Evolutionary conservation across 2,329 filamentous ascomycete species (phyloP).

Genomic region (Aspergillus flavus): DNA sequence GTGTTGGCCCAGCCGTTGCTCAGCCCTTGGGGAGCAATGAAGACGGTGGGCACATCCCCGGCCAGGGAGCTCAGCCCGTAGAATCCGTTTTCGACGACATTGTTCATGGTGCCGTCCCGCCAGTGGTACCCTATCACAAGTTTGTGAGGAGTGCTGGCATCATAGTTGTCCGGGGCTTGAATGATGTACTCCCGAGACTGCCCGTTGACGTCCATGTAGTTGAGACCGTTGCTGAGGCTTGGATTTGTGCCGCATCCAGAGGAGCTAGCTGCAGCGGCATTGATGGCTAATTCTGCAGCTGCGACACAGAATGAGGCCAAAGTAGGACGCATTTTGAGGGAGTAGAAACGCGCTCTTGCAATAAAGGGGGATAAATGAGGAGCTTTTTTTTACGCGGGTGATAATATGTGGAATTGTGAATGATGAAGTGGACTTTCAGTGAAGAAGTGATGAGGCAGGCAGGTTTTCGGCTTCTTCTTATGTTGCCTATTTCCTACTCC

Average conservation of each 20-base stretch:
- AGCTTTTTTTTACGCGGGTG: background rate
- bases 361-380: background rate
- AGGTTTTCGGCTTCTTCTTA: background rate
- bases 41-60: no score
- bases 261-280: background rate
- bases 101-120: constrained; percentile 9
- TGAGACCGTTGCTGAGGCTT: background rate
- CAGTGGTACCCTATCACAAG: constrained; percentile 8
- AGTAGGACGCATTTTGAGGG: background rate
- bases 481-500: background rate
- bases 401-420: background rate
- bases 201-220: background rate
- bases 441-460: background rate
- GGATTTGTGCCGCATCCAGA: constrained; percentile 16
- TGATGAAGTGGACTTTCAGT: background rate
- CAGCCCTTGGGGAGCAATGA: no score
- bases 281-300: background rate
- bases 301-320: background rate
- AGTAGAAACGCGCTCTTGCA: background rate
- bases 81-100: constrained; percentile 20
- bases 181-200: constrained; percentile 8
- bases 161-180: constrained; percentile 6
- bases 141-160: constrained; percentile 1
- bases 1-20: no score
- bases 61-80: background rate